Conservation (phyloP, 768 basidiomycete genomes). For the Xerocomellus intermedius region DNA sequence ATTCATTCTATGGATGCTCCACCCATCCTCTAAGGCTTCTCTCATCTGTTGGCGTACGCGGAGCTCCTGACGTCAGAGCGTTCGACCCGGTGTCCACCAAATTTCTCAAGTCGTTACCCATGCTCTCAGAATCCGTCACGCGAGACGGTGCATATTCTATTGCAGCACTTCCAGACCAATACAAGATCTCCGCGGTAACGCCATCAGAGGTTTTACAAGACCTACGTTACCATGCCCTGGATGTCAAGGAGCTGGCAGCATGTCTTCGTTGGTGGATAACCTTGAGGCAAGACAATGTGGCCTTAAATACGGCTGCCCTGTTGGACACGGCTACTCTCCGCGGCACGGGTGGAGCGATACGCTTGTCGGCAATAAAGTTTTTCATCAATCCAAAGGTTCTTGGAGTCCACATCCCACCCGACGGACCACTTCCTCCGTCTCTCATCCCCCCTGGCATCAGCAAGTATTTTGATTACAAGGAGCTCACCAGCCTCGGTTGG, state of each 20-base stretch:
- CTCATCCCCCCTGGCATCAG: slow-evolving; percentile 46
- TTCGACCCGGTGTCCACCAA: slow-evolving; percentile 63
- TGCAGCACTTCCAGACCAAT: slow-evolving; percentile 52
- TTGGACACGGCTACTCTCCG: slow-evolving; percentile 65
- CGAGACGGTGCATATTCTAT: slow-evolving; percentile 56
- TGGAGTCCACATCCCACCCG: slow-evolving; percentile 55
- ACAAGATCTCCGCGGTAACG: slow-evolving; percentile 67
- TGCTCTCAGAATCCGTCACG: slow-evolving; percentile 59
- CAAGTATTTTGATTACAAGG: slow-evolving; percentile 49
- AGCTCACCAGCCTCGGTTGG: slow-evolving; percentile 68
- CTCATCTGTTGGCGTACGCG: slow-evolving; percentile 68
- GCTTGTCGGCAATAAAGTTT: slow-evolving; percentile 61
- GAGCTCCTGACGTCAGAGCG: slow-evolving; percentile 63
- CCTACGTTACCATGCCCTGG: slow-evolving; percentile 62
- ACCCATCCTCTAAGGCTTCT: slow-evolving; percentile 63
- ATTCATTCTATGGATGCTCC: slow-evolving; percentile 74
- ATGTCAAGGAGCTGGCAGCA: slow-evolving; percentile 65
- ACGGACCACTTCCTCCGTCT: slow-evolving; percentile 74
- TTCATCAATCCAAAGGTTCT: slow-evolving; percentile 62
- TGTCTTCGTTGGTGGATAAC: slow-evolving; percentile 83
- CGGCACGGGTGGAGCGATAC: slow-evolving; percentile 46
- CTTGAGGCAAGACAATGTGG: not conserved
- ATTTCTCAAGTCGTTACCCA: slow-evolving; percentile 75
- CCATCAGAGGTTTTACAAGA: slow-evolving; percentile 79
- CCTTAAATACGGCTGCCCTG: slow-evolving; percentile 46